Evolutionary conservation across 139 green algal species (phyloP), one percentile per base, ranked within the genome.

Genomic region (Picochlorum sp.): DNA sequence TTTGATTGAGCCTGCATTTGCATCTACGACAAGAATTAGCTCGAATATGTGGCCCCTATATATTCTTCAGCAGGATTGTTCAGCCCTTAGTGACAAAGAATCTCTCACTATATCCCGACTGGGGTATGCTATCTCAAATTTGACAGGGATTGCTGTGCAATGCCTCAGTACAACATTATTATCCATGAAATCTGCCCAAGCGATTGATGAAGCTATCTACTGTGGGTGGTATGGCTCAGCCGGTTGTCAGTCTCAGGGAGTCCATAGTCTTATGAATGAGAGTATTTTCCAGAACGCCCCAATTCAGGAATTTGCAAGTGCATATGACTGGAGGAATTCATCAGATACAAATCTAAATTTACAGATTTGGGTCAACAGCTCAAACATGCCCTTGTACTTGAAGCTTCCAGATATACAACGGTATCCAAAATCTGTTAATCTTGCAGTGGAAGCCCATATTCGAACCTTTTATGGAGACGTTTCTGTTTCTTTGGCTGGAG

Each of bases 371-470:
- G 55, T 76, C 22, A 86, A 85, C 64, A 75, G 79, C 59, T 69
- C 28, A 45, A 52, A 81, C n/a, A 43, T 68, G 6, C 45, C 47
- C 55, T 54, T 31, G 30, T 13, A 13, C 30, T 31, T 57, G 35
- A 26, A 69, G 0, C 52, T 68, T 2, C 78, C 78, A 2, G 44
- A 57, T 24, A 66, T 86, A 22, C 81, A 89, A 70, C 73, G 81
- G 44, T 84, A 71, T 68, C 61, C 67, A 20, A 68, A 73, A 29
- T 51, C 81, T 24, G 50, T 89, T 33, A 85, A 87, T 59, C 37
- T 79, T 20, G 81, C 75, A 10, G 37, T 75, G 25, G 77, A 83
- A 33, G 81, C 81, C 1, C 89, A 76, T 41, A 50, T 85, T 9
- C 45, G 50, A 28, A 49, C 70, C 3, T 25, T 65, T 7, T 29